phyloP scores from a whole-genome alignment of 2,329 filamentous ascomycete genomes.

The Claviceps sp. region DNA sequence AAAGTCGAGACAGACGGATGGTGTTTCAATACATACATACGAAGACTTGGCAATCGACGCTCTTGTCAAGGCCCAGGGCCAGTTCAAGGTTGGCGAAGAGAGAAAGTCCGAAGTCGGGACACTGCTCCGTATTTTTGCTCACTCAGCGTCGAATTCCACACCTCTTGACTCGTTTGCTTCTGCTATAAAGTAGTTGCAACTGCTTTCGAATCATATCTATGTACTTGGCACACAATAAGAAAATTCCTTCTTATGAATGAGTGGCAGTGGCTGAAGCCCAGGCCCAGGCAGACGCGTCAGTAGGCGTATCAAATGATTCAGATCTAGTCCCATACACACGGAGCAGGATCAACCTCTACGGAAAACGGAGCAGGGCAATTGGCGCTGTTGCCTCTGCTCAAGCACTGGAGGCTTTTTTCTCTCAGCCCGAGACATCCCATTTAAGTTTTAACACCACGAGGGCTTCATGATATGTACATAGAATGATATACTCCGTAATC shows the following conservation, averaged over 20 bases:
- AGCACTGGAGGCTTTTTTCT: conserved; percentile 1
- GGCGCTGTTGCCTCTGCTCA: not conserved
- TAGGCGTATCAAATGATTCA: not conserved
- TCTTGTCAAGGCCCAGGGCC: too few relatives aligned
- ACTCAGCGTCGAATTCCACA: not conserved
- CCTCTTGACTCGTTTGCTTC: not conserved
- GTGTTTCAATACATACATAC: not conserved
- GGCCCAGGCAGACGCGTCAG: not conserved
- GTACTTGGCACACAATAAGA: not conserved
- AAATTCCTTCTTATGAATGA: not conserved
- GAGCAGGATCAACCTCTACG: not conserved
- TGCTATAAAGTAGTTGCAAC: not conserved
- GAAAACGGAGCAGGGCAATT: not conserved
- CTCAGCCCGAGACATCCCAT: conserved; percentile 10
- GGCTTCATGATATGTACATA: too few relatives aligned
- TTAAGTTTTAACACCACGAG: conserved; percentile 5
- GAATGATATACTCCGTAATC: too few relatives aligned
- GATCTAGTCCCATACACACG: not conserved
- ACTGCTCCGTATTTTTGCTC: not conserved
- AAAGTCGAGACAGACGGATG: not conserved
- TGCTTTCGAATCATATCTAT: not conserved
- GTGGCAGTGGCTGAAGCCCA: not conserved
- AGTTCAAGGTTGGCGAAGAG: not conserved
- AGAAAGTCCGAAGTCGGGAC: not conserved
- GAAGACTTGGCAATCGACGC: not conserved